These are phyloP conservation scores for Scortechinia acanthostroma DNA, from an alignment of 2,329 filamentous ascomycete species.

Conservation along the genomic window DNA sequence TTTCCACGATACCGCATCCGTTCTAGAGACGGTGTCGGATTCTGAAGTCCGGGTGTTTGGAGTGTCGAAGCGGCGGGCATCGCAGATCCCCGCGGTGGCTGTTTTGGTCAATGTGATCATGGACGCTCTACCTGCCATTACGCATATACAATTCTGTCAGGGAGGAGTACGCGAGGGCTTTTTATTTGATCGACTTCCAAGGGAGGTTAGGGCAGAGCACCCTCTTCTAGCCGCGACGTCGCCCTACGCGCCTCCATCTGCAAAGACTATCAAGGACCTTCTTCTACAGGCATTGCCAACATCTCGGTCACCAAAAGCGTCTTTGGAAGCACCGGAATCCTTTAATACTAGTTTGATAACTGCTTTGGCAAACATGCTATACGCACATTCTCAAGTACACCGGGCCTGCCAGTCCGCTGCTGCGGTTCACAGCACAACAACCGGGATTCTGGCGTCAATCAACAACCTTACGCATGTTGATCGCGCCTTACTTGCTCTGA, in stretches of 20 bases:
- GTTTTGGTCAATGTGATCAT: slow-evolving; percentile 58
- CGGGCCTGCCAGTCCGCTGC: slow-evolving; percentile 47
- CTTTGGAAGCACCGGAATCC: slow-evolving; percentile 21
- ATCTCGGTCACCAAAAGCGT: slow-evolving; percentile 26
- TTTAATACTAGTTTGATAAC: slow-evolving; percentile 37
- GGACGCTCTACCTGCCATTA: slow-evolving; percentile 51
- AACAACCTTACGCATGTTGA: slow-evolving; percentile 57
- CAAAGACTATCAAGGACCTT: slow-evolving; percentile 25
- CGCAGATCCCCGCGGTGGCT: slow-evolving; percentile 62
- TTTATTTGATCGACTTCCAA: slow-evolving; percentile 44
- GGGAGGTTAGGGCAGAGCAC: slow-evolving; percentile 36
- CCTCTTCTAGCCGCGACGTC: slow-evolving; percentile 53
- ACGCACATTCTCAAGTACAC: slow-evolving; percentile 36
- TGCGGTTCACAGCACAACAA: slow-evolving; percentile 55
- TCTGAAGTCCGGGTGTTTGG: slow-evolving; percentile 41
- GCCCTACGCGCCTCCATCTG: slow-evolving; percentile 38
- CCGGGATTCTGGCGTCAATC: slow-evolving; percentile 49
- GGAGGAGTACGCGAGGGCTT: slow-evolving; percentile 65
- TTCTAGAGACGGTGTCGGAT: slow-evolving; percentile 18
- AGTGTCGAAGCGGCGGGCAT: slow-evolving; percentile 55
- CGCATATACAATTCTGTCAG: slow-evolving; percentile 61
- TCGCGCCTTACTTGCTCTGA: slow-evolving; percentile 50
- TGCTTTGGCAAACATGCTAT: slow-evolving; percentile 52
- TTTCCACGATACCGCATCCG: slow-evolving; percentile 39
- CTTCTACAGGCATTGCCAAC: slow-evolving; percentile 34